phyloP scores from a whole-genome alignment of 495 filamentous ascomycete species.

The Diplogelasinospora grovesii region DNA sequence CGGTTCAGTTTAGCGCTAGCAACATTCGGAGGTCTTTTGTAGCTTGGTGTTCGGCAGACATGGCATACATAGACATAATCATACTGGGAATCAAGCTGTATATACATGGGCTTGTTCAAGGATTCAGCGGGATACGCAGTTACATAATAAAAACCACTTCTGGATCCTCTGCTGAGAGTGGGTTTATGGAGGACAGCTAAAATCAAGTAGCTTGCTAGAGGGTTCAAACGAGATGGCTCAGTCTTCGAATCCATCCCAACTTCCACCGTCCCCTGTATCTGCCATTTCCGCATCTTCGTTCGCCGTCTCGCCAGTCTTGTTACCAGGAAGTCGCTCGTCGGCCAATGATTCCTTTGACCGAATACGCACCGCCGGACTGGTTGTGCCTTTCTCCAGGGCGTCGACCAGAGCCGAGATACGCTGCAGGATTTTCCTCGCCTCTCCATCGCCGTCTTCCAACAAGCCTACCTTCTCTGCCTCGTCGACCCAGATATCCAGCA shows the following conservation, averaged over 20 bases:
- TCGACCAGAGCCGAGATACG: constrained; percentile 33
- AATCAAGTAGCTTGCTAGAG: too few relatives aligned
- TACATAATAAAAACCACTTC: too few relatives aligned
- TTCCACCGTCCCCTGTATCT: constrained; percentile 27
- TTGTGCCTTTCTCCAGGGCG: constrained; percentile 38
- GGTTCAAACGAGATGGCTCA: too few relatives aligned
- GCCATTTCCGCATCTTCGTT: constrained; percentile 33
- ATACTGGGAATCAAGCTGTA: too few relatives aligned
- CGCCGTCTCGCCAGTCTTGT: constrained; percentile 31
- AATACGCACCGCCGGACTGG: constrained; percentile 65
- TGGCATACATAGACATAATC: too few relatives aligned
- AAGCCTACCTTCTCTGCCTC: constrained; percentile 66
- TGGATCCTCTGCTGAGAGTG: too few relatives aligned
- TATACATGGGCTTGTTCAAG: too few relatives aligned
- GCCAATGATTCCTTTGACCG: constrained; percentile 64
- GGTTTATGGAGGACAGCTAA: too few relatives aligned
- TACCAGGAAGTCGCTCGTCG: constrained; percentile 64
- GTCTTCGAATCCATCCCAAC: constrained; percentile 74
- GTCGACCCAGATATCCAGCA: constrained; percentile 87
- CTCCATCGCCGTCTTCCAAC: constrained; percentile 38
- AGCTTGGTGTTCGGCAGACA: too few relatives aligned
- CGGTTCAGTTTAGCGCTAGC: too few relatives aligned
- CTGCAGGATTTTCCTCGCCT: constrained; percentile 26
- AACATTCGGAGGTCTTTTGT: too few relatives aligned
- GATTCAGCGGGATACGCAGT: too few relatives aligned